Evolutionary conservation across 306 rosid species (phyloP).

Genomic region (Astragalus membranaceus): DNA sequence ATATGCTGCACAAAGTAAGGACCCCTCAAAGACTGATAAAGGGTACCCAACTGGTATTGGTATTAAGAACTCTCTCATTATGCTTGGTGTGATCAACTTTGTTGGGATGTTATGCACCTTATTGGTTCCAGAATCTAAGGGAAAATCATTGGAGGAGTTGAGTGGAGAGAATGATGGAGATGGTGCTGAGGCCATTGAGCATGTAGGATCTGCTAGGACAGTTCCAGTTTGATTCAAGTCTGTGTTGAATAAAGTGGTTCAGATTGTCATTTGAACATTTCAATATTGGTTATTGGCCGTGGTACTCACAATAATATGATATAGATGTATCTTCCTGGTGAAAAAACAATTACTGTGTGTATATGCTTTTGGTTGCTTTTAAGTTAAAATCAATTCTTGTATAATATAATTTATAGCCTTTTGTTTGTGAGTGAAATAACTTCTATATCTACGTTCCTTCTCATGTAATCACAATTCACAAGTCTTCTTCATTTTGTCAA

Average conservation of each 20-base stretch:
- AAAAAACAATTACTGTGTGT: not conserved
- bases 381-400: not conserved
- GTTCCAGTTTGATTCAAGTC: conserved; percentile 19
- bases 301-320: not conserved
- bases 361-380: not conserved
- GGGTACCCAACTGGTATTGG: conserved; percentile 76
- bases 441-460: too few species aligned
- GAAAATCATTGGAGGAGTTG: conserved; percentile 72
- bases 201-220: not conserved
- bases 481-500: too few species aligned
- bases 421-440: not conserved
- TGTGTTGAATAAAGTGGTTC: not conserved
- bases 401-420: not conserved
- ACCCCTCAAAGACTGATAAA: conserved; percentile 27
- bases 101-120: conserved; percentile 46
- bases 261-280: conserved; percentile 2
- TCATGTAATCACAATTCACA: too few species aligned
- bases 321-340: too few species aligned
- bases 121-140: conserved; percentile 75
- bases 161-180: conserved; percentile 53
- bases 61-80: conserved; percentile 50
- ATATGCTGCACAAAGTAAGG: conserved; percentile 53
- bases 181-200: not conserved
- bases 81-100: conserved; percentile 62
- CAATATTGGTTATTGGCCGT: not conserved